Base-by-base conservation (phyloP, 2,329 filamentous ascomycete genomes). In the Exophiala oligosperma region DNA sequence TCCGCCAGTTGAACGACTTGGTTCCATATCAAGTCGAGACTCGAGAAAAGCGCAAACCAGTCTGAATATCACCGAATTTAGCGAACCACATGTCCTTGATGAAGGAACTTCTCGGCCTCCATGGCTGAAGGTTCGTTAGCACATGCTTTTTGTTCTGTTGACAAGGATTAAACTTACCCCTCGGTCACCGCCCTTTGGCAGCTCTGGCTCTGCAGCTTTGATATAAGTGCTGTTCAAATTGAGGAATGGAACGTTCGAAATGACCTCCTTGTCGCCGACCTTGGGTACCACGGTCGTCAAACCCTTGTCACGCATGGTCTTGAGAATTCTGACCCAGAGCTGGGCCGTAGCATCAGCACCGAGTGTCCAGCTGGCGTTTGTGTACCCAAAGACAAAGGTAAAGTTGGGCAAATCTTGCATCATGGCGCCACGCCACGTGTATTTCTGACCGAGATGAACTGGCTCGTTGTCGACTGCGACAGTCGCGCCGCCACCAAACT, bases 361-460 rank as follows among this genome's bases (percentile, higher is more conserved):
- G 4, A 78, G 66, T 0, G 76, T 78, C 76, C 76, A 78, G 4
- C 74, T 74, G 2, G 74, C 74, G 53, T 77, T 75, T 3, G 74
- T 73, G 56, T 77, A 78, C 0, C 76, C 76, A 49, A 78, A 71
- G 12, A 77, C 65, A 37, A 74, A 73, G 1, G 70, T 67, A 2
- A 73, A 66, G 57, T 78, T 78, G 14, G 76, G 76, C 4, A 78
- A 40, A 59, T 78, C 75, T 60, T 78, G 75, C 26, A 78, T 52
- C 73, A 77, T 74, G 37, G 74, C 68, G 4, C 74, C 74, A 54
- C 75, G 73, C 76, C 76, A 78, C 37, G 77, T 58, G 63, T 68
- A 76, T 56, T 77, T 77, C 3, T 70, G 59, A 17, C 67, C 56
- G 5, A 71, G 41, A 1, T 71, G 61, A 24, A 74, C 56, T 3